Base-by-base conservation (phyloP, 306 rosid species). In the Trichosanthes cucumerina region DNA sequence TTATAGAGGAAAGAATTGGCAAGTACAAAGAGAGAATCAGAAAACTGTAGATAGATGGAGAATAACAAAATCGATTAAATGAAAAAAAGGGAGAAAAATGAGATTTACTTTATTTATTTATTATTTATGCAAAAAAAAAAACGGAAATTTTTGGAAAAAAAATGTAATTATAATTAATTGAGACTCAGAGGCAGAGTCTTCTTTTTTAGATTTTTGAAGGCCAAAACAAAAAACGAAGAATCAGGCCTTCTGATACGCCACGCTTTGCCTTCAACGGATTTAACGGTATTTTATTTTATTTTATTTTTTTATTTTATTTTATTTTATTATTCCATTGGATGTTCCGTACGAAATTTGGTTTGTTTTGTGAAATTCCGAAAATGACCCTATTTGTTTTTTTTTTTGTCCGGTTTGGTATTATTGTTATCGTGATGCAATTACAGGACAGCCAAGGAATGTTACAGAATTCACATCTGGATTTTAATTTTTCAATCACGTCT, bases 241-340 rank as follows among this genome's bases (percentile, higher is more conserved):
- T 50, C 26, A 5, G 46, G 62, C 23, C 60, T 9, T 73, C 7
- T 50, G 62, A 73, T 28, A 73, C 62, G 26, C 78, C 62, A 50
- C 43, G 59, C 78, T 19, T 73, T 50, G 60, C 78, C 78, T 76
- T 69, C 53, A 78, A 83, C 75, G 50, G 80, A 83, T 83, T 83
- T 75, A 83, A 82, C 80, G 63, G 84, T 78, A 65, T 58, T 53
- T 52, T 62, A 31, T 18, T 39, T 44, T 21, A 1, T 41, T 44
- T 63, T 33, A 0, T 6, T 31, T 62, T 3, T 34, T 64, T 43
- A 14, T 46, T 43, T 12, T 6, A 18, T 71, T 73, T 47, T 16
- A 15, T 62, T 62, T 39, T 71, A 49, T 28, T 16, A 15, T 62
- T 62, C 69, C 69, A 6, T 72, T 28, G 78, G 19, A 50, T 73